Conservation (phyloP, 2,329 filamentous ascomycete genomes). For the Penicillium brasilianum region DNA sequence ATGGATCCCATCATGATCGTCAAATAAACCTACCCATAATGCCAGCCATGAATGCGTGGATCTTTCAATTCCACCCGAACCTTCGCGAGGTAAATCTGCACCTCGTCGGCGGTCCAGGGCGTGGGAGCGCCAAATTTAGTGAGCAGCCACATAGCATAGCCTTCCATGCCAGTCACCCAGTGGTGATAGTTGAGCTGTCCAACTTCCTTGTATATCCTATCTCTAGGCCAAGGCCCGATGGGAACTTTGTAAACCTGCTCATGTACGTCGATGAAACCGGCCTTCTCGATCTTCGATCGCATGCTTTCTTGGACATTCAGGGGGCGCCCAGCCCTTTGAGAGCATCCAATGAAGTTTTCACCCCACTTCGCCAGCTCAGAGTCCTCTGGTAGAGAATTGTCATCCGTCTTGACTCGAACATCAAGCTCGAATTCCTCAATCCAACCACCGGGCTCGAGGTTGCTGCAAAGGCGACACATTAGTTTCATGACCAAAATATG, state of each 20-base stretch:
- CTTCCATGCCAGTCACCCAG: constrained; percentile 5
- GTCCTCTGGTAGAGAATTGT: background rate
- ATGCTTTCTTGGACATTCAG: background rate
- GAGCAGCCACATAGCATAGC: constrained; percentile 7
- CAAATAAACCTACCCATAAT: background rate
- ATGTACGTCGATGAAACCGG: constrained; percentile 4
- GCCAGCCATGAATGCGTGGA: background rate
- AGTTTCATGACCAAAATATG: background rate
- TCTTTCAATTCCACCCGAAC: constrained; percentile 3
- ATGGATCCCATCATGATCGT: background rate
- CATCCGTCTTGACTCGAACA: background rate
- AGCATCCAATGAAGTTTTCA: background rate
- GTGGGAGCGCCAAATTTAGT: constrained; percentile 10
- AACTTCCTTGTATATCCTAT: background rate
- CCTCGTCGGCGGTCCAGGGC: constrained; percentile 2
- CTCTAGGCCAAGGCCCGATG: constrained; percentile 1
- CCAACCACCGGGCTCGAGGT: background rate
- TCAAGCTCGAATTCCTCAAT: constrained; percentile 3
- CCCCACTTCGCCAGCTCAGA: background rate
- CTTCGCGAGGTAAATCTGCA: constrained; percentile 11
- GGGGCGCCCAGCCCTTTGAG: background rate
- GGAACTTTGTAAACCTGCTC: background rate
- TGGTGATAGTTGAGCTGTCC: constrained; percentile 1
- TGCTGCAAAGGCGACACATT: background rate
- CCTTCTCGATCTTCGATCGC: background rate